phyloP scores from a whole-genome alignment of 139 green algal genomes.

The Coccomyxa sp. region DNA sequence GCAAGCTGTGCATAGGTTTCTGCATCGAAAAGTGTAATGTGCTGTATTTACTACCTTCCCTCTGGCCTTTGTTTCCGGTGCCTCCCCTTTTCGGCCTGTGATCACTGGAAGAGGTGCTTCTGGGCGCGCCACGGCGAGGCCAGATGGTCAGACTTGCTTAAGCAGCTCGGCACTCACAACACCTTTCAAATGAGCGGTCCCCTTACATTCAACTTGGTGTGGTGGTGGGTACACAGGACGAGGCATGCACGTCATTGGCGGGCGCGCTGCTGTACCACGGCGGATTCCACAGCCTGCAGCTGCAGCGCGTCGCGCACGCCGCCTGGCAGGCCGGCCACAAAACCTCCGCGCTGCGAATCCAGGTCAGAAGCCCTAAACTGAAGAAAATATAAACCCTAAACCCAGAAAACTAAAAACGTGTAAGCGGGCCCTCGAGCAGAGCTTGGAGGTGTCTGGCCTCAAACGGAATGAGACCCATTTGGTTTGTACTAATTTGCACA shows the following conservation, averaged over 20 bases:
- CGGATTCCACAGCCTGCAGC: slow-evolving; percentile 90
- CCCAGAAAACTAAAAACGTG: background rate
- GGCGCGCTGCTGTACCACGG: slow-evolving; percentile 91
- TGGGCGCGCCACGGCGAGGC: no score
- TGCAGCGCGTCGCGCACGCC: slow-evolving; percentile 86
- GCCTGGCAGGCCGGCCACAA: slow-evolving; percentile 75
- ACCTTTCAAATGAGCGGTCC: no score
- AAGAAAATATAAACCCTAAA: background rate
- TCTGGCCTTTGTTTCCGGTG: no score
- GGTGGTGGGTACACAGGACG: slow-evolving; percentile 39
- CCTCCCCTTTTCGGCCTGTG: no score
- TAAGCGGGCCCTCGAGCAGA: background rate
- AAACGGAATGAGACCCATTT: no score
- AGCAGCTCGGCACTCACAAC: no score
- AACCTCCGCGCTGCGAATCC: slow-evolving; percentile 79
- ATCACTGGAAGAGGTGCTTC: no score
- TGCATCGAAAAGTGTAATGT: no score
- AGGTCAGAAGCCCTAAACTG: slow-evolving; percentile 33
- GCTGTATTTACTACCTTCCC: no score
- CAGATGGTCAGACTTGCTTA: no score
- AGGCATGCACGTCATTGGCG: slow-evolving; percentile 57
- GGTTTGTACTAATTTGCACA: background rate
- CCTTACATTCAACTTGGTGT: no score
- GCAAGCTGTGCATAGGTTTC: no score
- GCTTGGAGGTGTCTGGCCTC: background rate